Base-by-base conservation (phyloP, 2,329 filamentous ascomycete genomes). In the Pseudogymnoascus sp. region DNA sequence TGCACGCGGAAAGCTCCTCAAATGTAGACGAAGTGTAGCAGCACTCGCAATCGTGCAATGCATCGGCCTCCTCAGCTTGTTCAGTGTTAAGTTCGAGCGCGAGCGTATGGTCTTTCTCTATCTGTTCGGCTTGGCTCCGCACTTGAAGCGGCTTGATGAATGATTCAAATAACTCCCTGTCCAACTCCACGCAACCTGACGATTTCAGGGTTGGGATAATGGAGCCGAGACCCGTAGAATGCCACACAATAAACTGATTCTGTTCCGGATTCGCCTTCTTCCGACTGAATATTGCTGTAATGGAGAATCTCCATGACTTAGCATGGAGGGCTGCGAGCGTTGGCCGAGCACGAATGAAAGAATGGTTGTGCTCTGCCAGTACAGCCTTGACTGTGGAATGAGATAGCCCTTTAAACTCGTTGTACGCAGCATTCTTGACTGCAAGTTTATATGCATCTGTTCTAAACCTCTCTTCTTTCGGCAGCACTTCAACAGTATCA, bases 361-460 rank as follows among this genome's bases (percentile, higher is more conserved):
- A 89, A 75, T 90, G 87, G 76, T 95, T 95, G 71, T 83, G 85
- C 74, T 95, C 90, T 61, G 90, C 90, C 60, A 95, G 81, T 6
- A 95, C 90, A 7, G 88, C 90, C 71, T 87, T 85, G 75, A 93
- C 89, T 3, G 89, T 86, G 1, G 89, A 90, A 65, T 84, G 83
- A 11, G 88, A 86, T 45, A 93, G 77, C 19, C 86, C 88, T 70
- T 86, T 88, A 77, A 93, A 95, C 75, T 95, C 90, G 64, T 86
- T 83, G 75, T 85, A 88, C 23, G 90, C 83, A 23, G 90, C 78
- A n/a, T 78, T 76, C 72, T 85, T 85, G 6, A 88, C 89, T 6
- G 90, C 89, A 65, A 82, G 79, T 68, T 86, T 86, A 76, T 95
- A 95, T 61, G 79, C 81, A 3, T 78, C 76, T 61, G 83, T 87